phyloP scores from a whole-genome alignment of 108 stramenopile genomes.

The Fragilariopsis cylindrus region DNA sequence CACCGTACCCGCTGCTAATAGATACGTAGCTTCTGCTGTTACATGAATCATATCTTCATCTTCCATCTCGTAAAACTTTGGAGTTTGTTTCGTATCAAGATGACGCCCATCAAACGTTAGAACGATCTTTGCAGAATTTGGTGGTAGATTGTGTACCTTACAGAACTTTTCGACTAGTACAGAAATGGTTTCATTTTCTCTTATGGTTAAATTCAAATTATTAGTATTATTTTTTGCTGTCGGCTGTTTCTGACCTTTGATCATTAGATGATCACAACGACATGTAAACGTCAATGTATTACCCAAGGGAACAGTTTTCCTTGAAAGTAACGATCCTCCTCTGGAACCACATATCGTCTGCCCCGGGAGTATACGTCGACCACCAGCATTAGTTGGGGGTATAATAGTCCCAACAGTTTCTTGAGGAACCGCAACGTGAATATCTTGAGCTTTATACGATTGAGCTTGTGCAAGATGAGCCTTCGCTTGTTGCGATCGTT shows the following conservation, averaged over 20 bases:
- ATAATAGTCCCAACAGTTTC: not conserved
- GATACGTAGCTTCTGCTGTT: not conserved
- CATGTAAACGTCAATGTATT: conserved; percentile 6
- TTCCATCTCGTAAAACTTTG: conserved; percentile 68
- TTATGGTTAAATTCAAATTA: conserved; percentile 16
- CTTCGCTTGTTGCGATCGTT: conserved; percentile 24
- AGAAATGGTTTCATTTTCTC: conserved; percentile 33
- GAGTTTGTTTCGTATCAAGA: conserved; percentile 48
- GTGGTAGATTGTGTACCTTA: conserved; percentile 27
- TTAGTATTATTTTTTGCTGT: conserved; percentile 6
- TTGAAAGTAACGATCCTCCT: not conserved
- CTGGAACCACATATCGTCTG: not conserved
- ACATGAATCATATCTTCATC: conserved; percentile 71
- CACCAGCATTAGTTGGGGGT: not conserved
- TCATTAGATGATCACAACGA: conserved; percentile 14
- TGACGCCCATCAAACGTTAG: conserved; percentile 53
- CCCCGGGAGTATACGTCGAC: not conserved
- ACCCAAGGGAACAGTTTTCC: conserved; percentile 3
- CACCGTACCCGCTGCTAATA: not conserved
- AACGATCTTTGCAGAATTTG: conserved; percentile 9
- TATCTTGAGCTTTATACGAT: conserved; percentile 59
- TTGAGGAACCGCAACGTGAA: conserved; percentile 25
- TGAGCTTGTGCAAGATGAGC: conserved; percentile 42
- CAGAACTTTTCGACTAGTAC: conserved; percentile 19
- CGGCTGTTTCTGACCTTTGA: conserved; percentile 6